Percentiles rank a stretch among this genome's conserved stretches.
phyloP scores from a whole-genome alignment of 768 basidiomycete genomes.

The Candolleomyces efflorescens region DNA sequence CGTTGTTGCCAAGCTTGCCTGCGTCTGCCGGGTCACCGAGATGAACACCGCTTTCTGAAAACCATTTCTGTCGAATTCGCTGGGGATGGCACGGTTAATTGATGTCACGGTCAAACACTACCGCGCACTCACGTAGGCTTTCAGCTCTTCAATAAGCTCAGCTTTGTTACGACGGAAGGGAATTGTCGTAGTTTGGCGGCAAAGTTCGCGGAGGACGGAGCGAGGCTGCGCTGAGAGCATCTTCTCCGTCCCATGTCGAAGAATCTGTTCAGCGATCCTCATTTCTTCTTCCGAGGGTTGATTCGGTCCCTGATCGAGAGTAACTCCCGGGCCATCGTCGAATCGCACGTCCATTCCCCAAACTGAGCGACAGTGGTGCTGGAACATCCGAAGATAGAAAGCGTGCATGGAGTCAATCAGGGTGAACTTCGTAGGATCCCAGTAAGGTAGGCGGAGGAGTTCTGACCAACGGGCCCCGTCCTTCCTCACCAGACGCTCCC shows the following conservation, averaged over 20 bases:
- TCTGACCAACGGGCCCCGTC: slow-evolving; percentile 16
- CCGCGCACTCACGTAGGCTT: neutral
- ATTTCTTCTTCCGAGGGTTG: neutral
- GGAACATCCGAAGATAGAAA: slow-evolving; percentile 9
- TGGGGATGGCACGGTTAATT: no score
- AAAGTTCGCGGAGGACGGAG: neutral
- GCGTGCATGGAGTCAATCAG: slow-evolving; percentile 15
- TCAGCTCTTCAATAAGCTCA: neutral
- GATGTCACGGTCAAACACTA: no score
- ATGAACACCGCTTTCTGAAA: no score
- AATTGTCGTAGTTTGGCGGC: neutral
- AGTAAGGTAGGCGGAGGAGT: slow-evolving; percentile 26
- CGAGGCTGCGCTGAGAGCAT: neutral
- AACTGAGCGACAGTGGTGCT: slow-evolving; percentile 8
- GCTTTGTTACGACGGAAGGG: neutral
- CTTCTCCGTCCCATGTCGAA: neutral
- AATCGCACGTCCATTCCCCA: slow-evolving; percentile 8
- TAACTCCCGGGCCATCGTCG: slow-evolving; percentile 5
- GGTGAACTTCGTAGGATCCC: slow-evolving; percentile 17
- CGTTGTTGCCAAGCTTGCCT: no score
- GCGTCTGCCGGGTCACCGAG: no score
- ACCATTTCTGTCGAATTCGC: no score
- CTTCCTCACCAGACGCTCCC: slow-evolving; percentile 10
- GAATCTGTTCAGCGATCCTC: neutral
- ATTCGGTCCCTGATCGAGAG: neutral